Percentiles rank a stretch among this genome's conserved stretches.
Conservation (phyloP, 2,329 filamentous ascomycete genomes). For the Anthostomella pinea region DNA sequence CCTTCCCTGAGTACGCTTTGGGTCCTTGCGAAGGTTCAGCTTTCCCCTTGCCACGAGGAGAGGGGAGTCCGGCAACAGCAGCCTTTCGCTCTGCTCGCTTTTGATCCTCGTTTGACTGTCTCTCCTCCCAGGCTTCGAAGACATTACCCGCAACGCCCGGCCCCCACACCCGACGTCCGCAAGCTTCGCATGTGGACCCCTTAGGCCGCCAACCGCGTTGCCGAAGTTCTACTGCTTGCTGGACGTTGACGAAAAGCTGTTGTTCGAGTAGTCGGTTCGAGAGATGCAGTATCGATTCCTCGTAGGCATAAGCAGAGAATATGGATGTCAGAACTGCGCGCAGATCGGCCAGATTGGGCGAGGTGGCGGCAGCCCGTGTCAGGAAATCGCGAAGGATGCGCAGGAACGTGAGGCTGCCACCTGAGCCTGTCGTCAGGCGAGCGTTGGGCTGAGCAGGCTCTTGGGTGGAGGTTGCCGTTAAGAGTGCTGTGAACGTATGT, state of each 20-base stretch:
- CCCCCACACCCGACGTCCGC: constrained; percentile 81
- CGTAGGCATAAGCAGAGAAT: constrained; percentile 93
- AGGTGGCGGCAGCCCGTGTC: constrained; percentile 73
- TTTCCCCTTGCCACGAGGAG: constrained; percentile 35
- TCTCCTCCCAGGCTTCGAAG: constrained; percentile 78
- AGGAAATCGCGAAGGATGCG: constrained; percentile 88
- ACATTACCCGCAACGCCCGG: constrained; percentile 75
- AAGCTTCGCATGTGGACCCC: constrained; percentile 84
- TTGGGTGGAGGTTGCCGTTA: constrained; percentile 67
- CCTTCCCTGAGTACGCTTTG: constrained; percentile 31
- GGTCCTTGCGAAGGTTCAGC: constrained; percentile 16
- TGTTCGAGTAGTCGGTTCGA: constrained; percentile 85
- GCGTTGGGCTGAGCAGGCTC: constrained; percentile 30
- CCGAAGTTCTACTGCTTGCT: constrained; percentile 68
- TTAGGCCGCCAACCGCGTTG: constrained; percentile 86
- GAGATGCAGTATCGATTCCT: constrained; percentile 81
- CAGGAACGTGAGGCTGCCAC: constrained; percentile 74
- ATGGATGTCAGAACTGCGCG: constrained; percentile 83
- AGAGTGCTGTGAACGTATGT: constrained; percentile 82
- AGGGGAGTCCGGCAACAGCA: constrained; percentile 24
- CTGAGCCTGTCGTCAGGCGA: constrained; percentile 35
- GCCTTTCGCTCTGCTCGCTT: constrained; percentile 45
- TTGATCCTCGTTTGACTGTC: constrained; percentile 46
- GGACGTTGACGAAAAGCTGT: constrained; percentile 82
- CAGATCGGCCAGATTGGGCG: constrained; percentile 83